Evolutionary conservation across 345 rosid species (phyloP), one percentile per base, ranked within the genome.

Genomic region (Lepidium didymum): DNA sequence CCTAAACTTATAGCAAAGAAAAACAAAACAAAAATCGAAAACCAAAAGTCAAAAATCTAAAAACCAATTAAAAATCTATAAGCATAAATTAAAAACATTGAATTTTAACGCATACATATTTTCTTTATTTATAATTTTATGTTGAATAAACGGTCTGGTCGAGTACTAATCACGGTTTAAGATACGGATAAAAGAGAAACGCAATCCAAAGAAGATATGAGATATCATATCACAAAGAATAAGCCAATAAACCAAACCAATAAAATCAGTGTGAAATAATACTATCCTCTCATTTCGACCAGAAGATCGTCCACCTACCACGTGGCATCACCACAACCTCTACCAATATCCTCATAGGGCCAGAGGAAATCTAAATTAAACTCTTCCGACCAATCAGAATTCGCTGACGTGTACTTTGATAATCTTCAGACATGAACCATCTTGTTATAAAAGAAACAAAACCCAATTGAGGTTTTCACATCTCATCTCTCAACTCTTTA

Each of bases 321-420:
- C 74, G 52, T 83, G 90, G 82, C 84, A 62, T 2, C 9, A 55
- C 52, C 16, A 18, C 3, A 77, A 2, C 83, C 89, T 43, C 70
- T 16, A 51, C 36, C 11, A 31, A 47, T 60, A 56, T 49, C 23
- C 13, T 46, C 14, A 1, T 67, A 73, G 73, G 73, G 71, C 85
- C 81, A 21, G 4, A 19, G 8, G 79, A 78, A 83, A 86, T 88
- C 89, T 33, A 59, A 66, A 62, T 34, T 53, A 69, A 70, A 54
- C 71, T 11, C 66, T 41, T 2, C 38, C n/a, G 15, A 51, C 90
- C 93, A 85, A 85, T 85, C 16, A 68, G 36, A 54, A 31, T 9
- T 25, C 54, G 64, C 80, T 76, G 84, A 82, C 68, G 67, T 86
- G 87, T 62, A 72, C 70, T 81, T 46, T 72, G 84, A 83, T 81